Conservation (phyloP, 1,284 basidiomycete genomes). For the Ceratobasidium theobromae region DNA sequence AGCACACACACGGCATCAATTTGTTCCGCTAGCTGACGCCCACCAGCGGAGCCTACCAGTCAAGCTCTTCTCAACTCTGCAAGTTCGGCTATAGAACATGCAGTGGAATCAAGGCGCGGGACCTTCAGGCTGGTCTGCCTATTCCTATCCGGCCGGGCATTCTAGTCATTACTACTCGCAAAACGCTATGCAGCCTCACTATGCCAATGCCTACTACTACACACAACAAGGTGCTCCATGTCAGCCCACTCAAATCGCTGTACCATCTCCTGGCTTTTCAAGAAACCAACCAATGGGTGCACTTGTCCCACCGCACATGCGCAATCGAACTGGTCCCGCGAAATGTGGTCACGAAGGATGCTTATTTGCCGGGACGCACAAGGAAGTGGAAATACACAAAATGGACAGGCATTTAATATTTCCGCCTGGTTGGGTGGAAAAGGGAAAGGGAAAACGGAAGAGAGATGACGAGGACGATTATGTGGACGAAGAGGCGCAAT, state of each 20-base stretch:
- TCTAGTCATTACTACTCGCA: constrained; percentile 36
- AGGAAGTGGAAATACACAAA: constrained; percentile 78
- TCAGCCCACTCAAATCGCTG: constrained; percentile 32
- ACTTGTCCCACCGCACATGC: constrained; percentile 37
- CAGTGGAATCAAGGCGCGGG: neutral
- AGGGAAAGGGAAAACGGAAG: constrained; percentile 62
- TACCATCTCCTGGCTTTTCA: constrained; percentile 35
- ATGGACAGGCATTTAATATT: constrained; percentile 90
- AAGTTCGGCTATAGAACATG: no score
- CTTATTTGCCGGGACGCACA: constrained; percentile 69
- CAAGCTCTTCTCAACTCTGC: neutral
- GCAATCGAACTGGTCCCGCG: constrained; percentile 47
- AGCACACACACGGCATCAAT: no score
- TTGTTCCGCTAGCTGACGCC: no score
- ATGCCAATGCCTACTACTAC: constrained; percentile 57
- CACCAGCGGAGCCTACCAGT: no score
- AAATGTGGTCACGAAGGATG: constrained; percentile 71
- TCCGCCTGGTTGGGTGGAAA: constrained; percentile 60
- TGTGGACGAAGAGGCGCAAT: constrained; percentile 23
- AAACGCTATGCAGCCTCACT: constrained; percentile 49
- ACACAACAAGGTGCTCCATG: constrained; percentile 19
- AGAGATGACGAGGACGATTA: constrained; percentile 59
- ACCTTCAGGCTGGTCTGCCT: neutral
- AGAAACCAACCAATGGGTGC: constrained; percentile 25
- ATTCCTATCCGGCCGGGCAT: neutral